Evolutionary conservation across 2,329 filamentous ascomycete species (phyloP), one percentile per base, ranked within the genome.

Genomic region (Xylariaceae sp.): DNA sequence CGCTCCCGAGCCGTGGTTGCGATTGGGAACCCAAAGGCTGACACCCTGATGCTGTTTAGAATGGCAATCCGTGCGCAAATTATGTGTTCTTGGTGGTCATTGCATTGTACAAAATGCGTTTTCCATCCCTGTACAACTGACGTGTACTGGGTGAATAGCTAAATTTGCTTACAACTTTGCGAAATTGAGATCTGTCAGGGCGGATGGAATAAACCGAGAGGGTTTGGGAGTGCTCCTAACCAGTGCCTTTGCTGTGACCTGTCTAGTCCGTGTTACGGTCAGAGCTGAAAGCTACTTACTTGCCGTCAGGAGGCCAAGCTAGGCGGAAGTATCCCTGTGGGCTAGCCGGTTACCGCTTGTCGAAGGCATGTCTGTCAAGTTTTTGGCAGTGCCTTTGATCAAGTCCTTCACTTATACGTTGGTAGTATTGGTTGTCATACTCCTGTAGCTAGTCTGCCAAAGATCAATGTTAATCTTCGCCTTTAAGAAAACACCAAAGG

Each of bases 191-290:
- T 12, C 75, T 74, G 47, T 78, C 61, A 0, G 74, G 69, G 2
- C 70, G 67, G 17, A 78, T 73, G 1, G 67, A 69, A 43, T 78
- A 78, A n/a, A 78, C 62, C 0, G 74, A 74, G 3, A 78, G 66
- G 16, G 69, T 66, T 54, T 78, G 76, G 0, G 75, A 74, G 53
- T 78, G 75, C 52, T 77, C 70, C 76, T 76, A 77, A 24, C 76
- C 65, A 4, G 71, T 69, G 16, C 75, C 71, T 49, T 74, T 70
- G 11, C 73, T 71, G 53, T 79, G 75, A 0, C 76, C 76, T 3
- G 68, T 69, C 76, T 75, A 78, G 14, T 66, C 64, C 1, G 75
- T 77, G 49, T 78, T 77, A 24, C 73, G 71, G 44, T 78, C 75
- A 2, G 75, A 78, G 11, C 69, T 69, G n/a, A n/a, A n/a, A n/a